Conservation (phyloP, 2,329 filamentous ascomycete genomes). For the Alternaria hordeiaustralica region DNA sequence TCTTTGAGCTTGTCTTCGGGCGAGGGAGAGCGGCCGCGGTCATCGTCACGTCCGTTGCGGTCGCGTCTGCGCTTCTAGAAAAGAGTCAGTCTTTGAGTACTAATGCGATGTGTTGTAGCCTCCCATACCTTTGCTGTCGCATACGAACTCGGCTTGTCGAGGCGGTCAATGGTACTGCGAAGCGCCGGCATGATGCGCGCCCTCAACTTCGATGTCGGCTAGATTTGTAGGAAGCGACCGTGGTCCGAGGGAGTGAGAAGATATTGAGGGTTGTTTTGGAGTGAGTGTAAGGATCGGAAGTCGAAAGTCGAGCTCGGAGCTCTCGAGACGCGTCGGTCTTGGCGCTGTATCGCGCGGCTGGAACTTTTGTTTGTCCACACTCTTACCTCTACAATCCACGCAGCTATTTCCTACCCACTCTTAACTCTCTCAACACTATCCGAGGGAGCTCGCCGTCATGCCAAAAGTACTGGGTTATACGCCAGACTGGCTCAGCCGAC, state of each 20-base stretch:
- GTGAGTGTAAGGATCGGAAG: not conserved
- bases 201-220: not conserved
- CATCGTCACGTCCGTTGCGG: conserved; percentile 63
- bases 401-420: conserved; percentile 9
- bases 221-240: not conserved
- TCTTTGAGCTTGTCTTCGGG: conserved; percentile 80
- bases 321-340: conserved; percentile 18
- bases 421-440: not conserved
- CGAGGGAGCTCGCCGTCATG: conserved; percentile 61
- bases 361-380: conserved; percentile 21
- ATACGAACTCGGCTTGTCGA: conserved; percentile 95
- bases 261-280: not conserved
- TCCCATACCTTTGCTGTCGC: conserved; percentile 75
- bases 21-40: conserved; percentile 59
- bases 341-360: conserved; percentile 11
- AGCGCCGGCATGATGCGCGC: conserved; percentile 32
- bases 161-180: conserved; percentile 85
- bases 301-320: conserved; percentile 18
- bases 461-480: conserved; percentile 85
- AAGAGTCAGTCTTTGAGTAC: conserved; percentile 12
- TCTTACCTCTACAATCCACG: conserved; percentile 1
- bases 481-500: conserved; percentile 83
- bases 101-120: not conserved
- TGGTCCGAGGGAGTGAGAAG: not conserved
- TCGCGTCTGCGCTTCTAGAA: conserved; percentile 74